Conservation (phyloP, 768 basidiomycete species). For the Gloeopeniophorella convolvens region DNA sequence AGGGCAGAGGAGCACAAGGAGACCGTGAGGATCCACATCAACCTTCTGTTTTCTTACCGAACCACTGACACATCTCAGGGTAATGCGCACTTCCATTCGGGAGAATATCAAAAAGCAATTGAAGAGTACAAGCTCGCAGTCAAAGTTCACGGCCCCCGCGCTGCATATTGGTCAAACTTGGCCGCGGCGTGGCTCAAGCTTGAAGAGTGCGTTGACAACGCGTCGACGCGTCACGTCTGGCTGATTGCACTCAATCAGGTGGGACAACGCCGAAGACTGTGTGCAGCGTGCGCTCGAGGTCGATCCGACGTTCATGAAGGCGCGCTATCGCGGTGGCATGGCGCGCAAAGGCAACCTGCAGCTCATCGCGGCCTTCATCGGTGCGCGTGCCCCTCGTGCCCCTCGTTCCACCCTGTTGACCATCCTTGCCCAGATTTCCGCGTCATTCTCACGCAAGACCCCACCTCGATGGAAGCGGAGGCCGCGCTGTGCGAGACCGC, state of each 20-base stretch:
- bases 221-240: no score
- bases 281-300: background rate
- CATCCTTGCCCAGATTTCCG: constrained; percentile 31
- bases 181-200: constrained; percentile 39
- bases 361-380: constrained; percentile 22
- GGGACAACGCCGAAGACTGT: background rate
- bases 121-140: constrained; percentile 37
- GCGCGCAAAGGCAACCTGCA: constrained; percentile 28
- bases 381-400: constrained; percentile 18
- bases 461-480: constrained; percentile 21
- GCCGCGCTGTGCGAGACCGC: constrained; percentile 19
- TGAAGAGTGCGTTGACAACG: constrained; percentile 26
- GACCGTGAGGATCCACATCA: no score
- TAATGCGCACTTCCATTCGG: constrained; percentile 36
- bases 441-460: constrained; percentile 25
- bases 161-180: constrained; percentile 37
- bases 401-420: no score
- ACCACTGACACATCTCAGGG: no score
- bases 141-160: constrained; percentile 31
- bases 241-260: no score
- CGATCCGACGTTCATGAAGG: constrained; percentile 30
- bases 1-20: no score
- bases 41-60: no score
- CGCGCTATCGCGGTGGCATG: constrained; percentile 30
- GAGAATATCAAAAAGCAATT: constrained; percentile 33